Percentiles rank a stretch among this genome's conserved stretches.
Conservation (phyloP, 1,139 yeast species). For the Candida glucosophila region DNA sequence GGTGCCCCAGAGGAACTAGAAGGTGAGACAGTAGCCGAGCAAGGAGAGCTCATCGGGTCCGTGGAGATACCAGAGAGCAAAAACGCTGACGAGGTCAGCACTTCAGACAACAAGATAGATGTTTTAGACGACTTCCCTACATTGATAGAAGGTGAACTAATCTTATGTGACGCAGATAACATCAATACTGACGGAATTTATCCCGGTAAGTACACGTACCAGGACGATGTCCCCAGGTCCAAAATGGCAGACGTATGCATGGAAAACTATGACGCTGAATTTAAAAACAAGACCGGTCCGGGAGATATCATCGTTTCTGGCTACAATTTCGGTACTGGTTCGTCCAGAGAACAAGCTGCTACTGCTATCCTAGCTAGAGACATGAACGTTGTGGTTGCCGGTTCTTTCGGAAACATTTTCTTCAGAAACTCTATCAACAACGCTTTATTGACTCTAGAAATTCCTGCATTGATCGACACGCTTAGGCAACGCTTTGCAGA, state of each 20-base stretch:
- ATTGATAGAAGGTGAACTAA: conserved; percentile 79
- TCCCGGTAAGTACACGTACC: conserved; percentile 98
- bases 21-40: conserved; percentile 45
- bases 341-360: conserved; percentile 99
- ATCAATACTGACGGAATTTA: conserved; percentile 97
- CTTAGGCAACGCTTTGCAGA: conserved; percentile 61
- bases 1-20: conserved; percentile 84
- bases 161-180: conserved; percentile 94
- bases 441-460: conserved; percentile 86
- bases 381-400: conserved; percentile 86
- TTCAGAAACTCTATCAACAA: conserved; percentile 93
- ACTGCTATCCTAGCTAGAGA: conserved; percentile 93
- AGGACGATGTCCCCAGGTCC: conserved; percentile 88
- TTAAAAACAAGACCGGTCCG: conserved; percentile 67
- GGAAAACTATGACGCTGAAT: conserved; percentile 95
- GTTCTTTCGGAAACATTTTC: conserved; percentile 95
- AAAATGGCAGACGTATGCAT: conserved; percentile 98
- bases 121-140: conserved; percentile 88
- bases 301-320: conserved; percentile 91
- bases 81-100: conserved; percentile 17
- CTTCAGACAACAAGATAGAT: conserved; percentile 38
- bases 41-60: conserved; percentile 39
- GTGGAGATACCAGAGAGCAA: conserved; percentile 27
- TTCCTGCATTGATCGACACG: conserved; percentile 74
- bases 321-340: conserved; percentile 94